These are phyloP conservation scores for Scedosporium minutisporum DNA, from an alignment of 2,329 filamentous ascomycete genomes.

Conservation along the genomic window DNA sequence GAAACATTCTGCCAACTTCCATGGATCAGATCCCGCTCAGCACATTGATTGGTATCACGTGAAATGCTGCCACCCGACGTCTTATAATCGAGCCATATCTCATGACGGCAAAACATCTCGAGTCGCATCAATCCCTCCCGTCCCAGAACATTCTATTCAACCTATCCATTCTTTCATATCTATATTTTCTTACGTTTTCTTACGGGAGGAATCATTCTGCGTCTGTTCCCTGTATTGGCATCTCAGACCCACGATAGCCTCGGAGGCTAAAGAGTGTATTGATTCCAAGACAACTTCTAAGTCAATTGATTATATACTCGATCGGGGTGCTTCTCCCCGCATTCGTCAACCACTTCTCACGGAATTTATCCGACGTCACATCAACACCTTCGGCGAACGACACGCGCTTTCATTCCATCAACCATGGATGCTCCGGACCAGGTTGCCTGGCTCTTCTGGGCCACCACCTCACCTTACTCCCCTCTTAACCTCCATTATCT, in stretches of 20 bases:
- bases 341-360: background rate
- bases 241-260: too few relatives aligned
- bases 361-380: background rate
- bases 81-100: background rate
- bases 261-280: too few relatives aligned
- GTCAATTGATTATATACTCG: background rate
- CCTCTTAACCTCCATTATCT: slow-evolving; percentile 34
- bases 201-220: background rate
- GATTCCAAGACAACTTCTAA: background rate
- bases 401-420: background rate
- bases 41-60: background rate
- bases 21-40: background rate
- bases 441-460: slow-evolving; percentile 5
- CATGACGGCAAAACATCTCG: slow-evolving; percentile 1
- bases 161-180: background rate
- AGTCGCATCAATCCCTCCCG: background rate
- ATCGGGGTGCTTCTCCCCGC: background rate
- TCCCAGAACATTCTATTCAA: background rate
- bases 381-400: background rate
- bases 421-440: slow-evolving; percentile 4
- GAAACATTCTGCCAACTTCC: too few relatives aligned
- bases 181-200: background rate
- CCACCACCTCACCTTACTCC: slow-evolving; percentile 29
- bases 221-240: too few relatives aligned
- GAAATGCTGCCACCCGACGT: background rate